Percentiles rank a stretch among this genome's conserved stretches.
These are phyloP conservation scores for Fusarium heterosporum DNA, from an alignment of 2,329 filamentous ascomycete species.

Conservation along the genomic window DNA sequence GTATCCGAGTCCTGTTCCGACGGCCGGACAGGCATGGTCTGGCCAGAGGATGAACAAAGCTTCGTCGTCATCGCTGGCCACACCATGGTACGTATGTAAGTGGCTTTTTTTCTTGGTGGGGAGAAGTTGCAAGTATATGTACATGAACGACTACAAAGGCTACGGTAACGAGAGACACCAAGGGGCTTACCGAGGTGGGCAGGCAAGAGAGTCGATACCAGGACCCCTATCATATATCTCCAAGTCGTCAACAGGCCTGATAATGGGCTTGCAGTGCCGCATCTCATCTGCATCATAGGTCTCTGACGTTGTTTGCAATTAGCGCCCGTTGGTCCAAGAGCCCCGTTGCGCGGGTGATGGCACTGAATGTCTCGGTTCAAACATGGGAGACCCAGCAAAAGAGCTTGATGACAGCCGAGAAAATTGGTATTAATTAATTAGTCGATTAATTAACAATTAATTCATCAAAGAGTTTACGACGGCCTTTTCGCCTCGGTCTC, in stretches of 20 bases:
- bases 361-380: constrained; percentile 18
- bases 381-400: constrained; percentile 12
- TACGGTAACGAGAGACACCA: constrained; percentile 5
- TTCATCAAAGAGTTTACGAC: neutral
- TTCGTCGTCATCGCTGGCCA: constrained; percentile 36
- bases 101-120: constrained; percentile 33
- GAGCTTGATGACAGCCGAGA: constrained; percentile 7
- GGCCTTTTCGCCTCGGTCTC: neutral
- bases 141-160: constrained; percentile 2
- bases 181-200: constrained; percentile 38
- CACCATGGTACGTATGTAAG: constrained; percentile 24
- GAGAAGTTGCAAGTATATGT: constrained; percentile 20
- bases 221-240: constrained; percentile 21
- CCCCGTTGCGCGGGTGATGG: constrained; percentile 36
- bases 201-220: constrained; percentile 24
- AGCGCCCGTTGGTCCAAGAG: constrained; percentile 23
- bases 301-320: constrained; percentile 17
- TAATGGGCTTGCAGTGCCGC: neutral
- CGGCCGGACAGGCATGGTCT: constrained; percentile 4
- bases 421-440: constrained; percentile 4
- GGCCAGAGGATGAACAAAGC: constrained; percentile 26
- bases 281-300: constrained; percentile 7
- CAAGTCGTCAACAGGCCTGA: constrained; percentile 7
- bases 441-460: neutral
- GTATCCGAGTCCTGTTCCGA: constrained; percentile 1